Conservation (phyloP, 176 grass and related monocot species). For the Aechmea fasciata region DNA sequence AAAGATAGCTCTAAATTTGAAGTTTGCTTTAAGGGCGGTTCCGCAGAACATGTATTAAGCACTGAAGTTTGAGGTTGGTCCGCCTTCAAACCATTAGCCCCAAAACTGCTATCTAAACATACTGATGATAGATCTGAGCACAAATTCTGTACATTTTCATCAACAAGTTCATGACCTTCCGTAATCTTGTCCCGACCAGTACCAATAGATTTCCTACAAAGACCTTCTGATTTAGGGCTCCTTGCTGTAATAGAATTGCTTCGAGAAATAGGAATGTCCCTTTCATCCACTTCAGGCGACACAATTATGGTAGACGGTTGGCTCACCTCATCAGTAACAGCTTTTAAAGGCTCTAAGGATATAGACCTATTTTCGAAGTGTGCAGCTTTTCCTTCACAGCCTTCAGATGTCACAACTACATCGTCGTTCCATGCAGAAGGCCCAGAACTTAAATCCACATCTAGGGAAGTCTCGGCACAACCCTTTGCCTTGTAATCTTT, state of each 20-base stretch:
- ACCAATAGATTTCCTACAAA: slow-evolving; percentile 17
- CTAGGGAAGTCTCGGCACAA: slow-evolving; percentile 20
- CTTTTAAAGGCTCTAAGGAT: slow-evolving; percentile 15
- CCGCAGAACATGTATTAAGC: slow-evolving; percentile 7
- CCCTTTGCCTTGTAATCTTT: slow-evolving; percentile 24
- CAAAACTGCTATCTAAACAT: slow-evolving; percentile 34
- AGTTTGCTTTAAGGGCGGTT: slow-evolving; percentile 6
- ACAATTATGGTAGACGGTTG: slow-evolving; percentile 7
- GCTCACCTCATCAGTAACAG: slow-evolving; percentile 7
- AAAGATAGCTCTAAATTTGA: slow-evolving; percentile 15
- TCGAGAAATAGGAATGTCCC: slow-evolving; percentile 26
- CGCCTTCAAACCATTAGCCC: slow-evolving; percentile 14
- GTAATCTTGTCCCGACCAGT: slow-evolving; percentile 12
- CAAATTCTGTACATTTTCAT: slow-evolving; percentile 27
- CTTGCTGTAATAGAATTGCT: slow-evolving; percentile 17
- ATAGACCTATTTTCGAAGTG: slow-evolving; percentile 22
- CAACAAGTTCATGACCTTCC: slow-evolving; percentile 21
- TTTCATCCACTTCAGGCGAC: slow-evolving; percentile 20
- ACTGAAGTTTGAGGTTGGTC: slow-evolving; percentile 20
- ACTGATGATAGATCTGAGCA: slow-evolving; percentile 41
- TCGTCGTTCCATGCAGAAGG: slow-evolving; percentile 86
- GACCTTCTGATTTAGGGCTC: slow-evolving; percentile 15
- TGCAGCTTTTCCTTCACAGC: slow-evolving; percentile 25
- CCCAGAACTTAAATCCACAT: slow-evolving; percentile 54
- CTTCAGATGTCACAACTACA: slow-evolving; percentile 39